These are phyloP conservation scores for Aspergillus proliferans DNA, from an alignment of 2,329 filamentous ascomycete genomes.

Conservation along the genomic window DNA sequence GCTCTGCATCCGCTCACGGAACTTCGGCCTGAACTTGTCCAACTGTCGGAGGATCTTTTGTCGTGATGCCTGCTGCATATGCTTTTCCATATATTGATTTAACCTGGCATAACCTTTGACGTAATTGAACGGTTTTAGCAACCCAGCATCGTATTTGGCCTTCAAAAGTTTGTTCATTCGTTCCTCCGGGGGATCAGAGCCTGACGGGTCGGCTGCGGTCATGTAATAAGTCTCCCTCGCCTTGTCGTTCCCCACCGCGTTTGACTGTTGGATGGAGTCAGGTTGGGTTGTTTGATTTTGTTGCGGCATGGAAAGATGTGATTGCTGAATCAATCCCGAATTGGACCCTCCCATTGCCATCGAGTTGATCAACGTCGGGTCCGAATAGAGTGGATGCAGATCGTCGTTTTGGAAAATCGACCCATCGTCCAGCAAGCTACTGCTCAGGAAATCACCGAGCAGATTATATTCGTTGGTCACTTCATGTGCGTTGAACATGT, in stretches of 20 bases:
- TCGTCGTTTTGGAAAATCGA: slow-evolving; percentile 63
- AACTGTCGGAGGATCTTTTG: slow-evolving; percentile 89
- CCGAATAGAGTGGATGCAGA: slow-evolving; percentile 54
- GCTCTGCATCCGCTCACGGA: slow-evolving; percentile 86
- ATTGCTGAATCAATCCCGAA: slow-evolving; percentile 27
- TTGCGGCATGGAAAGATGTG: slow-evolving; percentile 28
- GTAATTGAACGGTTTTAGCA: slow-evolving; percentile 97
- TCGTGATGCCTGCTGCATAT: slow-evolving; percentile 74
- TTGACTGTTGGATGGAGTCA: slow-evolving; percentile 56
- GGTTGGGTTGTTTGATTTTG: slow-evolving; percentile 30
- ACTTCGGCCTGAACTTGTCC: slow-evolving; percentile 89
- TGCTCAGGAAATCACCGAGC: slow-evolving; percentile 92
- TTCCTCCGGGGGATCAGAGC: slow-evolving; percentile 79
- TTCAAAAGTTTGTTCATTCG: slow-evolving; percentile 90
- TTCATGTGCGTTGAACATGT: slow-evolving; percentile 91
- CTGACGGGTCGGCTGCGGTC: slow-evolving; percentile 89
- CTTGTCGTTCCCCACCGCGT: slow-evolving; percentile 61
- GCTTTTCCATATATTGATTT: slow-evolving; percentile 83
- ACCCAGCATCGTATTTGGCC: slow-evolving; percentile 91
- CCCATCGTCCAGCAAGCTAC: slow-evolving; percentile 79
- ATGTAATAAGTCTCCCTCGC: slow-evolving; percentile 82
- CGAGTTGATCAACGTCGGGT: slow-evolving; percentile 48
- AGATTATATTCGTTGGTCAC: slow-evolving; percentile 95
- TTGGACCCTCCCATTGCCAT: slow-evolving; percentile 31
- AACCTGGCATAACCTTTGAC: slow-evolving; percentile 90